Evolutionary conservation across 805 yeast genomes (phyloP).

Genomic region (Lachancea waltii): DNA sequence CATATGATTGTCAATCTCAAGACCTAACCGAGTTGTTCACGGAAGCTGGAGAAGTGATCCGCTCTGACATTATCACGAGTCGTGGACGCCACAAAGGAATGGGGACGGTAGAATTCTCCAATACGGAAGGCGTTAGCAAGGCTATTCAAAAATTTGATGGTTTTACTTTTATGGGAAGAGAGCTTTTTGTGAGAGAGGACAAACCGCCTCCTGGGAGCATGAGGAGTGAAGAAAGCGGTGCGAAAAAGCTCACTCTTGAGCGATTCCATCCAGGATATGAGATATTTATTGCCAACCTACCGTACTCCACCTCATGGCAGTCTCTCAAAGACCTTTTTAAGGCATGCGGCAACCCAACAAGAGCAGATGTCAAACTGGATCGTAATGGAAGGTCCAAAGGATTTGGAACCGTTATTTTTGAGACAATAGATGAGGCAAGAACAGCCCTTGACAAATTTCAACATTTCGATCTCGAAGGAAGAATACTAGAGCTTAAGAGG

Average conservation of each 20-base stretch:
- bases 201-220: slow-evolving; percentile 63
- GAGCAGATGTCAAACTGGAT: slow-evolving; percentile 72
- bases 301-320: slow-evolving; percentile 78
- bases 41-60: slow-evolving; percentile 56
- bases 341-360: slow-evolving; percentile 65
- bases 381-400: slow-evolving; percentile 76
- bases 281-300: slow-evolving; percentile 74
- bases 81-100: slow-evolving; percentile 81
- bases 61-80: slow-evolving; percentile 76
- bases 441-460: slow-evolving; percentile 64
- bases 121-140: slow-evolving; percentile 53
- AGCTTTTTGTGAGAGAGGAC: slow-evolving; percentile 84
- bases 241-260: slow-evolving; percentile 9
- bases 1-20: slow-evolving; percentile 53
- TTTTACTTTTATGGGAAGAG: slow-evolving; percentile 60
- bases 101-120: slow-evolving; percentile 83
- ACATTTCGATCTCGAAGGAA: slow-evolving; percentile 68
- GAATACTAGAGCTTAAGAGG: slow-evolving; percentile 71
- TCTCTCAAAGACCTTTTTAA: slow-evolving; percentile 79
- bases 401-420: slow-evolving; percentile 73
- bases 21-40: slow-evolving; percentile 56
- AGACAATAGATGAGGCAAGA: slow-evolving; percentile 58
- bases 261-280: slow-evolving; percentile 36
- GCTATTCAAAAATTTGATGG: slow-evolving; percentile 71
- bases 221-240: slow-evolving; percentile 23